A percentile compares a stretch with the other conserved stretches of the same genome.
Conservation (phyloP, 2,329 filamentous ascomycete genomes). For the Fragosphaeria purpurea region DNA sequence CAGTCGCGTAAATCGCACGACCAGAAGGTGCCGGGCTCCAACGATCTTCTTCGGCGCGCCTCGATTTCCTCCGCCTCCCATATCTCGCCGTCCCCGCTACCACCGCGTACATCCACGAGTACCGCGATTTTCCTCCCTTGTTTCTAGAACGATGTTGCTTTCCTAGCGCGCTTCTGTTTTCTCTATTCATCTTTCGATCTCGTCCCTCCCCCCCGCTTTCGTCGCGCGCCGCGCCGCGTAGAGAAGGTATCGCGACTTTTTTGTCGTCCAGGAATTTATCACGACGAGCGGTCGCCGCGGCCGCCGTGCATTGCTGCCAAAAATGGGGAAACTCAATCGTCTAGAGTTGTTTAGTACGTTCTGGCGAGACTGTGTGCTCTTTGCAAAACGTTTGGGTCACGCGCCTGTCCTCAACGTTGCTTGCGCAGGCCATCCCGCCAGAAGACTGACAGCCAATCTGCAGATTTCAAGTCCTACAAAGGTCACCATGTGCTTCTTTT, state of each 20-base stretch:
- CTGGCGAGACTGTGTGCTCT: too few species aligned
- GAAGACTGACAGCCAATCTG: not conserved
- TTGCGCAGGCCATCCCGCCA: too few species aligned
- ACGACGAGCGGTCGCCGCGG: constrained; percentile 3
- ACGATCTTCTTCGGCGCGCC: not conserved
- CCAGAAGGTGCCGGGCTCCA: not conserved
- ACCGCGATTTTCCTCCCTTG: too few species aligned
- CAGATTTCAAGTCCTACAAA: constrained; percentile 99
- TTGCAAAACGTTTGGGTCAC: too few species aligned
- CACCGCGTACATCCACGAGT: too few species aligned
- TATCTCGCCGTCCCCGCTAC: too few species aligned
- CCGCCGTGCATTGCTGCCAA: constrained; percentile 5
- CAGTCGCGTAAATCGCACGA: constrained; percentile 10
- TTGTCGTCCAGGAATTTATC: not conserved
- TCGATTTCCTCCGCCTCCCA: too few species aligned
- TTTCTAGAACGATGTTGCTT: too few species aligned
- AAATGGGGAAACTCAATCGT: constrained; percentile 91
- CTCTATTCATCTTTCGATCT: too few species aligned
- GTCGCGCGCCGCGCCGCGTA: not conserved
- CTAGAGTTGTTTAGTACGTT: constrained; percentile 83
- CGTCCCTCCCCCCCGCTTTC: not conserved
- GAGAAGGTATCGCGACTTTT: too few species aligned
- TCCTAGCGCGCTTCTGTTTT: not conserved
- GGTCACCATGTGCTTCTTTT: constrained; percentile 91
- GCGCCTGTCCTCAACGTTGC: not conserved